Base-by-base conservation (phyloP, 805 yeast species). In the Komagataella mondaviorum region DNA sequence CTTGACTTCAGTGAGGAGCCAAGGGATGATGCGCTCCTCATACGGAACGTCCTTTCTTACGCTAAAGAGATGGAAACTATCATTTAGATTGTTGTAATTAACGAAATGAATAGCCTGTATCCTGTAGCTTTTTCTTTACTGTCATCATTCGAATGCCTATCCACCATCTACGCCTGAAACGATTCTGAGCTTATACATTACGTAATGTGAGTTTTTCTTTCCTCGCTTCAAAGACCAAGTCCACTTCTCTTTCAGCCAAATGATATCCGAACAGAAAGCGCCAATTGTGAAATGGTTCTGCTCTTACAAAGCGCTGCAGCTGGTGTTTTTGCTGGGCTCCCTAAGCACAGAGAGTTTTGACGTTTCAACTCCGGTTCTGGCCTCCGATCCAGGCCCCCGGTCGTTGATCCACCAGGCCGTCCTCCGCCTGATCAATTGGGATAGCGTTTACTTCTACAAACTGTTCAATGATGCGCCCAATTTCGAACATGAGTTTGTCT, bases 11-110 rank as follows among this genome's bases (percentile, higher is more conserved):
- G 55, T 3, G 65, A 59, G 6, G 67, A 61, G 47, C 67, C 64
- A 36, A 68, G 65, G 43, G 73, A 70, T 7, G 67, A 69, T 50
- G 71, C 75, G 54, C 63, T 67, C 45, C 68, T 83, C 46, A 80
- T 88, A 51, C 81, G 73, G 57, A 84, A 85, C 62, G 78, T 90
- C n/a, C 75, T 91, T 57, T 80, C 76, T 55, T 91, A 89, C 62
- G 97, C 97, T 10, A 84, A 83, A 55, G 93, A 88, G 67, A 81
- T 93, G 63, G 99, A 93, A 71, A 85, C 93, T 17, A 93, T 91
- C 65, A 83, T 91, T 49, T 90, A 76, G 56, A 54, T n/a, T 45
- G 6, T 49, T 16, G 10, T 7, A 23, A 4, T 20, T 7, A 20
- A 23, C 8, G 20, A 23, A 7, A 44, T 12, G 20, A 44, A 20